phyloP scores from a whole-genome alignment of 768 basidiomycete genomes.

The Boletus tylopilopsis region DNA sequence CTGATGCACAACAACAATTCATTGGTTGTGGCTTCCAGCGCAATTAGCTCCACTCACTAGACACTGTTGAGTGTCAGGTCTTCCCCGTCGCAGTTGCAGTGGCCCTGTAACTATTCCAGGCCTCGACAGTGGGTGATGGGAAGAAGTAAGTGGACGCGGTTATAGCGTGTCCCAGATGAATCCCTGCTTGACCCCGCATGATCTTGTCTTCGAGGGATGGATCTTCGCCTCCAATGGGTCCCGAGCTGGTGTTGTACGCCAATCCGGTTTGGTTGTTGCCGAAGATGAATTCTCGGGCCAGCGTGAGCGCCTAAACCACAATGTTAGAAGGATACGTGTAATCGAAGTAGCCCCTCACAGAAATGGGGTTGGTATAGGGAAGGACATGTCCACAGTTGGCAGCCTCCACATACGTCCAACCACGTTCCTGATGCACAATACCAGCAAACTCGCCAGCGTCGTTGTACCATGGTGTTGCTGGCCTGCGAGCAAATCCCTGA shows the following conservation, averaged over 20 bases:
- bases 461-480: slow-evolving; percentile 63
- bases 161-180: slow-evolving; percentile 45
- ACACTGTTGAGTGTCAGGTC: too few relatives aligned
- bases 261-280: slow-evolving; percentile 59
- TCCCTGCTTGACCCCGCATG: slow-evolving; percentile 50
- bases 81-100: slow-evolving; percentile 34
- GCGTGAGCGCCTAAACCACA: slow-evolving; percentile 47
- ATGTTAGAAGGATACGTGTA: neutral
- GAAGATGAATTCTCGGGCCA: slow-evolving; percentile 65
- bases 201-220: slow-evolving; percentile 42
- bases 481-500: slow-evolving; percentile 66
- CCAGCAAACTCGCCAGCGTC: slow-evolving; percentile 56
- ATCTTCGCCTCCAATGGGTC: slow-evolving; percentile 49
- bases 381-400: slow-evolving; percentile 38
- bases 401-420: slow-evolving; percentile 45
- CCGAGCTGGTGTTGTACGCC: slow-evolving; percentile 35
- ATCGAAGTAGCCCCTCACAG: slow-evolving; percentile 39
- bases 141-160: slow-evolving; percentile 51
- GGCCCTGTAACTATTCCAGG: slow-evolving; percentile 52
- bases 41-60: too few relatives aligned
- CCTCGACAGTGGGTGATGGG: slow-evolving; percentile 51
- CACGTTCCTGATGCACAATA: slow-evolving; percentile 70
- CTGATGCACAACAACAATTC: too few relatives aligned
- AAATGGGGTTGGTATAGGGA: slow-evolving; percentile 30
- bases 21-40: too few relatives aligned